Base-by-base conservation (phyloP, 2,329 filamentous ascomycete species). In the Talaromyces sp. region DNA sequence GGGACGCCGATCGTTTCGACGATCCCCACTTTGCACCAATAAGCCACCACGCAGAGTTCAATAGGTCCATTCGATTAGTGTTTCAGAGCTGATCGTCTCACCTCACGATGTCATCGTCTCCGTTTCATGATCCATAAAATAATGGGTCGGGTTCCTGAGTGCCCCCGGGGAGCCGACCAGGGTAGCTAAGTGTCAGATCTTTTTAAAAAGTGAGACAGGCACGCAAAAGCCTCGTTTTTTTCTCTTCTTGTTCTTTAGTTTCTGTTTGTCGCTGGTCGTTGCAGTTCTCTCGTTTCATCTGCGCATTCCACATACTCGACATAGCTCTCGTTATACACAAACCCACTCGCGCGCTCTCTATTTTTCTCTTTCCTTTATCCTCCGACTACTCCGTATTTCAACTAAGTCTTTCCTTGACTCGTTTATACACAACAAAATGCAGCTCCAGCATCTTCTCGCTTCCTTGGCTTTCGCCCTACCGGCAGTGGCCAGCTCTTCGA, bases 381-480 rank as follows among this genome's bases (percentile, higher is more conserved):
- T 30, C 20, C 13, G 7, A 22, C 33, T 30, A 39, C 33, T 47
- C 16, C 6, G 16, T 39, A 19, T 16, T n/a, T 10, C 7, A 10
- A n/a, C n/a, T n/a, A n/a, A n/a, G n/a, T n/a, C n/a, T 46, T 22
- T 36, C 43, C 4, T 14, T 10, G 3, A 30, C 4, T n/a, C 14
- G 16, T 44, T 11, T 24, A 16, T 16, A 32, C 29, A 30, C 35
- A 20, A 24, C 46, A 49, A 27, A 10, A 49, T 49, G 46, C 24
- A 41, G 10, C 17, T 19, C 4, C 37, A 49, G 10, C 49, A 51
- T 3, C 24, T 64, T 22, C 36, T 60, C 39, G 41, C 50, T 33
- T 46, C 49, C 16, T 46, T 63, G 32, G 52, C 61, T 22, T 46
- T 62, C 29, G 41, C 52, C n/a, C 37, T 54, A 7, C 54, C 54